These are phyloP conservation scores for Torulaspora quercuum DNA, from an alignment of 805 yeast genomes.

Conservation along the genomic window DNA sequence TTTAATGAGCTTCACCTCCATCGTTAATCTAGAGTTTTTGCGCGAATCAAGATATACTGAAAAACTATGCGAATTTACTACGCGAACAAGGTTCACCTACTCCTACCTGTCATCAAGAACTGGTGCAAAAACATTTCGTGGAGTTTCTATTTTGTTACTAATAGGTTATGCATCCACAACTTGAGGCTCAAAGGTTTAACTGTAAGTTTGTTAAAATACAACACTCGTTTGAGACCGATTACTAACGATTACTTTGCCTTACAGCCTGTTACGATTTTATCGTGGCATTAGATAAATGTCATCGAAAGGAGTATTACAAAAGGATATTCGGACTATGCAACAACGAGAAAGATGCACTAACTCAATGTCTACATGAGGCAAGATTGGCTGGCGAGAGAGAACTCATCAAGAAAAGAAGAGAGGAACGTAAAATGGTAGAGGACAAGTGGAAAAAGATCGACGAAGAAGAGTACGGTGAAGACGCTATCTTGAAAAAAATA, in stretches of 20 bases:
- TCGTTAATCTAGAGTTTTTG: too few species aligned
- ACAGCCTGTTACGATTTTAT: conserved; percentile 75
- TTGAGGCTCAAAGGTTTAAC: conserved; percentile 47
- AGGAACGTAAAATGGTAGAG: conserved; percentile 53
- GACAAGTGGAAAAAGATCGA: conserved; percentile 56
- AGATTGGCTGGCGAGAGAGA: conserved; percentile 61
- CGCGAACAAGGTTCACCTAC: too few species aligned
- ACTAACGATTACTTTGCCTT: conserved; percentile 14
- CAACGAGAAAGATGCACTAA: conserved; percentile 72
- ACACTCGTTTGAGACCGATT: conserved; percentile 2
- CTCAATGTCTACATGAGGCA: conserved; percentile 76
- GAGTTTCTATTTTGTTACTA: too few species aligned
- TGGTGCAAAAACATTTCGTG: background rate
- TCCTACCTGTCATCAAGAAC: too few species aligned
- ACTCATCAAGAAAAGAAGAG: conserved; percentile 49
- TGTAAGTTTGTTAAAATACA: conserved; percentile 41
- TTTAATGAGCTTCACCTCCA: too few species aligned
- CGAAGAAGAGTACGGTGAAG: conserved; percentile 80
- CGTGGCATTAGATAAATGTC: conserved; percentile 87
- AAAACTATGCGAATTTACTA: too few species aligned
- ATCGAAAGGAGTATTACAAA: conserved; percentile 59
- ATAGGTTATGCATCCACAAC: conserved; percentile 52
- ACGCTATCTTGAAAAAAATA: conserved; percentile 62
- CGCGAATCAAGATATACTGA: too few species aligned
- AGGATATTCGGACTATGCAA: conserved; percentile 83